phyloP scores from a whole-genome alignment of 1,139 yeast species.

The Ogataea hybrid region DNA sequence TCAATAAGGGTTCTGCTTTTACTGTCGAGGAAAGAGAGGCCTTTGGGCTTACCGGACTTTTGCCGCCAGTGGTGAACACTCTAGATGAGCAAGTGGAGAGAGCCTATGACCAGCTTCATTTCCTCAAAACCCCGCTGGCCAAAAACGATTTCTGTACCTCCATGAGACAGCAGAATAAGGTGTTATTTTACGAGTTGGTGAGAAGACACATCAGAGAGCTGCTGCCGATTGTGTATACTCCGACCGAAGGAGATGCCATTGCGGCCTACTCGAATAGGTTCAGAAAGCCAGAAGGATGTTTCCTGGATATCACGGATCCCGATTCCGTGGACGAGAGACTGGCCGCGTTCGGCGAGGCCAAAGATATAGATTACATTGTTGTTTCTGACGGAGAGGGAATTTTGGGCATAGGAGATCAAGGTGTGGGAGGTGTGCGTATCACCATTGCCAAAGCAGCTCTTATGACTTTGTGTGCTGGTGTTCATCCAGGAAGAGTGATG shows the following conservation, averaged over 20 bases:
- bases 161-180: conserved; percentile 89
- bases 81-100: conserved; percentile 88
- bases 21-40: conserved; percentile 76
- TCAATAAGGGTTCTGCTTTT: conserved; percentile 94
- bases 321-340: conserved; percentile 67
- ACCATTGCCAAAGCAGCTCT: conserved; percentile 88
- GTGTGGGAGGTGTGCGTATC: conserved; percentile 94
- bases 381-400: conserved; percentile 96
- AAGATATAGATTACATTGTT: conserved; percentile 91
- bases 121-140: conserved; percentile 80
- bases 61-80: conserved; percentile 80
- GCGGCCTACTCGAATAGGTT: conserved; percentile 89
- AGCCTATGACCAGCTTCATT: conserved; percentile 80
- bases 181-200: conserved; percentile 81
- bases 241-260: conserved; percentile 97
- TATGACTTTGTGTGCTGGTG: conserved; percentile 95
- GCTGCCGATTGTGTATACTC: conserved; percentile 92
- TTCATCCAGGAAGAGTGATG: conserved; percentile 90
- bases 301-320: conserved; percentile 79
- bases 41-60: conserved; percentile 75
- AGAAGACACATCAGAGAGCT: conserved; percentile 86
- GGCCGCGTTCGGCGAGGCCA: conserved; percentile 77
- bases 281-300: conserved; percentile 94
- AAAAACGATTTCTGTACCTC: conserved; percentile 92
- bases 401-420: conserved; percentile 96